Base-by-base conservation (phyloP, 31 red algal species). In the Pterothamnion heteromorphum region DNA sequence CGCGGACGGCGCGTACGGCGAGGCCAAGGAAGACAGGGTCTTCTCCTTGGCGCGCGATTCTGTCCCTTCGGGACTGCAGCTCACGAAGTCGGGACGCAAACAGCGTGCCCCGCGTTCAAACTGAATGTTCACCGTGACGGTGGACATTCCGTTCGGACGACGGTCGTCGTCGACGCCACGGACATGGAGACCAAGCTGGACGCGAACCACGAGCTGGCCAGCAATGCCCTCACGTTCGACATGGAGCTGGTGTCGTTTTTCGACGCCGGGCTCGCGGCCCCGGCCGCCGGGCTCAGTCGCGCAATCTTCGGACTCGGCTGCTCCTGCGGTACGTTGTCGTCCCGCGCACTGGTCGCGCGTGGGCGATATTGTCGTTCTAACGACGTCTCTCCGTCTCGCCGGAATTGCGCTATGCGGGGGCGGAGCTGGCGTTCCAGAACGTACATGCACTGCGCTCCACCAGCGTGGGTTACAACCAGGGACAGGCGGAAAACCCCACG, bases 311-410 rank as follows among this genome's bases (percentile, higher is more conserved):
- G 94, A 24, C 82, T 93, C 35, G 96, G 96, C 44, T 97, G 96
- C 44, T 97, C 95, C 78, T 97, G 96, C 94, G 96, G 96, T 86
- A 93, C 5, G 92, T 93, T n/a, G n/a, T n/a, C n/a, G n/a, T n/a
- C n/a, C n/a, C n/a, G n/a, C n/a, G n/a, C n/a, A n/a, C n/a, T n/a
- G n/a, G n/a, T n/a, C n/a, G n/a, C n/a, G n/a, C n/a, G n/a, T n/a
- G n/a, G n/a, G n/a, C n/a, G n/a, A n/a, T n/a, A n/a, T n/a, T n/a
- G n/a, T n/a, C n/a, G n/a, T n/a, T n/a, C n/a, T n/a, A n/a, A n/a
- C n/a, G n/a, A n/a, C n/a, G n/a, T n/a, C n/a, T n/a, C n/a, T n/a
- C n/a, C n/a, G n/a, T n/a, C n/a, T n/a, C n/a, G n/a, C n/a, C n/a
- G n/a, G n/a, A n/a, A n/a, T n/a, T n/a, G n/a, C n/a, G n/a, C 3